These are phyloP conservation scores for Fusarium vanettenii DNA, from an alignment of 2,329 filamentous ascomycete species.

Conservation along the genomic window DNA sequence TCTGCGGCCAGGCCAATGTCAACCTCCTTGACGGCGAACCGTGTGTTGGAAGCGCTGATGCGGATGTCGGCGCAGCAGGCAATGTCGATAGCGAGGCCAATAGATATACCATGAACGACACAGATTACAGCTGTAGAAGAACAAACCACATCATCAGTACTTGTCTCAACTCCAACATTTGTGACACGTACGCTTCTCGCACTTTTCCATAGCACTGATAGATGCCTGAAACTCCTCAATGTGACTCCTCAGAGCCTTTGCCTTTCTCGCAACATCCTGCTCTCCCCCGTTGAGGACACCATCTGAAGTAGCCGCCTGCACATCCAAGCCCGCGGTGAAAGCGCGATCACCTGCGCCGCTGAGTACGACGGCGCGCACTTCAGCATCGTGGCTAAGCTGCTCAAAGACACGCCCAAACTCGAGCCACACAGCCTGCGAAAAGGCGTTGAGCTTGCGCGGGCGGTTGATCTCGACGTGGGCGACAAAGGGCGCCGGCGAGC, in stretches of 20 bases:
- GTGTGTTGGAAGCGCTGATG: constrained; percentile 68
- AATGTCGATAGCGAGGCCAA: constrained; percentile 83
- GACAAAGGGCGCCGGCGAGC: constrained; percentile 77
- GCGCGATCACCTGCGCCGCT: constrained; percentile 85
- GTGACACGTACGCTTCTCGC: constrained; percentile 79
- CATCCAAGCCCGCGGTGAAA: constrained; percentile 89
- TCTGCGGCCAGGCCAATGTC: constrained; percentile 86
- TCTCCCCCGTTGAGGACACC: constrained; percentile 53
- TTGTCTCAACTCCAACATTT: background rate
- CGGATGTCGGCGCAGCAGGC: constrained; percentile 77
- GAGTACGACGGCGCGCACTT: constrained; percentile 81
- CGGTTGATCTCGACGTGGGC: constrained; percentile 95
- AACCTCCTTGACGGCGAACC: constrained; percentile 82
- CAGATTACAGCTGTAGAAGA: constrained; percentile 76
- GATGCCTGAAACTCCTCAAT: constrained; percentile 85
- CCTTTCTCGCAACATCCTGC: constrained; percentile 73
- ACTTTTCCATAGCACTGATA: constrained; percentile 81
- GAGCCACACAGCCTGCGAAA: constrained; percentile 86
- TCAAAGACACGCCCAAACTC: constrained; percentile 81
- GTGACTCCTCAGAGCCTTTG: constrained; percentile 71
- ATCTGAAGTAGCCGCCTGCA: constrained; percentile 73
- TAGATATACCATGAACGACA: constrained; percentile 81
- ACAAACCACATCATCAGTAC: constrained; percentile 28
- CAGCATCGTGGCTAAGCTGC: constrained; percentile 76
- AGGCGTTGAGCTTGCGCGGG: constrained; percentile 88